phyloP scores from a whole-genome alignment of 2,329 filamentous ascomycete species.

The Thelonectria blattea region DNA sequence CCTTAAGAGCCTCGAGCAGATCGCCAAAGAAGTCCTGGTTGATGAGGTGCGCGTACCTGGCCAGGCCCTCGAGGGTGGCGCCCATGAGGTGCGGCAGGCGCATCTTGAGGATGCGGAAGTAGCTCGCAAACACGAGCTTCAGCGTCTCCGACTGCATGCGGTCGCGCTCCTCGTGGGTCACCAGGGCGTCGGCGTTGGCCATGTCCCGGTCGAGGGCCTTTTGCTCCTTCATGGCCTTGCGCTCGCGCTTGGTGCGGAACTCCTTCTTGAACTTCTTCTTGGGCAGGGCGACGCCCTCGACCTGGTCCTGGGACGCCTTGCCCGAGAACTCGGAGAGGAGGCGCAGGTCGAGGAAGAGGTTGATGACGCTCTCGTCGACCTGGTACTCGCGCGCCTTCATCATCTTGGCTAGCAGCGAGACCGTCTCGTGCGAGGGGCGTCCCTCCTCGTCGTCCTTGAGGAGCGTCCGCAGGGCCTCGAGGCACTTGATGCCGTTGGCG shows the following conservation, averaged over 20 bases:
- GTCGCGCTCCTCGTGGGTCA: slow-evolving; percentile 91
- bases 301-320: slow-evolving; percentile 79
- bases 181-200: slow-evolving; percentile 86
- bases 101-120: slow-evolving; percentile 92
- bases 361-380: slow-evolving; percentile 84
- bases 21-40: slow-evolving; percentile 99
- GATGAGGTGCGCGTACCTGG: slow-evolving; percentile 94
- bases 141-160: slow-evolving; percentile 94
- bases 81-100: slow-evolving; percentile 87
- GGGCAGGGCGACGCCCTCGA: slow-evolving; percentile 66
- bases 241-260: slow-evolving; percentile 86
- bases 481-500: slow-evolving; percentile 77
- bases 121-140: slow-evolving; percentile 93
- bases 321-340: slow-evolving; percentile 85
- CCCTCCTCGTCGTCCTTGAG: slow-evolving; percentile 92
- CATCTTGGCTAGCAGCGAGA: slow-evolving; percentile 88
- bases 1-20: slow-evolving; percentile 90
- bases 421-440: slow-evolving; percentile 83
- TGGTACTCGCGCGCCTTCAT: slow-evolving; percentile 87
- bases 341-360: slow-evolving; percentile 88
- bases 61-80: slow-evolving; percentile 92
- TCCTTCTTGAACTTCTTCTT: slow-evolving; percentile 81
- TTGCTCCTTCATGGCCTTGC: slow-evolving; percentile 83
- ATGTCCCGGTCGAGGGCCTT: slow-evolving; percentile 92
- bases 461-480: slow-evolving; percentile 78